Evolutionary conservation across 1,284 basidiomycete genomes (phyloP).

Genomic region (Psilocybe mexicana): DNA sequence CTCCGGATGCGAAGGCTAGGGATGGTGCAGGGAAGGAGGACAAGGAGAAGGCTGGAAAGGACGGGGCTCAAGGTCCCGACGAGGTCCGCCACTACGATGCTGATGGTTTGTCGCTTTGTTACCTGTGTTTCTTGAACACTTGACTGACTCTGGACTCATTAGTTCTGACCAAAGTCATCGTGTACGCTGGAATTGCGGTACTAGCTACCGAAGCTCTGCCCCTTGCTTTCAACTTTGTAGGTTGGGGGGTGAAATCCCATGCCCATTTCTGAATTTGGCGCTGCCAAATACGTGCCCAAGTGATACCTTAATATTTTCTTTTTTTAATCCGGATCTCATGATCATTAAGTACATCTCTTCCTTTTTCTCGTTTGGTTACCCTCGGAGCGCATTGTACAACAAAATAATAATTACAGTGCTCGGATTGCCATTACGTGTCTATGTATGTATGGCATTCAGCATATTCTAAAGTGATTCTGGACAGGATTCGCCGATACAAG

Average conservation of each 20-base stretch:
- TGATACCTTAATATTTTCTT: too few species aligned
- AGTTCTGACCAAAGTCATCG: conserved; percentile 91
- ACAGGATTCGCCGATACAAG: too few species aligned
- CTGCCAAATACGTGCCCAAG: too few species aligned
- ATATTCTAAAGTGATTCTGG: too few species aligned
- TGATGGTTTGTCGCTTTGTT: conserved; percentile 58
- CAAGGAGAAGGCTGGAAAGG: conserved; percentile 28
- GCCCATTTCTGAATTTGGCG: neutral
- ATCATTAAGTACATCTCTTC: too few species aligned
- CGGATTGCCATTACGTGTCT: too few species aligned
- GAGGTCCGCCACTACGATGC: conserved; percentile 77
- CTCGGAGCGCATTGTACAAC: too few species aligned
- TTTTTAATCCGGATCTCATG: too few species aligned
- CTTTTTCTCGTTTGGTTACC: too few species aligned
- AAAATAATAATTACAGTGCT: too few species aligned
- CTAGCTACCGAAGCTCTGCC: conserved; percentile 66
- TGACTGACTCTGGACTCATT: conserved; percentile 12
- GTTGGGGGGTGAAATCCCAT: conserved; percentile 55
- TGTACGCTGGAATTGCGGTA: conserved; percentile 85
- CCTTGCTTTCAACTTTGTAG: conserved; percentile 66
- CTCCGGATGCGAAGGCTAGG: neutral
- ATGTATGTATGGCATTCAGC: too few species aligned
- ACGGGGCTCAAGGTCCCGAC: conserved; percentile 27
- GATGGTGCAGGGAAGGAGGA: conserved; percentile 11
- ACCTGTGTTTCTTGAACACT: neutral